Evolutionary conservation across 192 early-diverging fungal species (phyloP).

Genomic region (Hyaloraphidium curvatum): DNA sequence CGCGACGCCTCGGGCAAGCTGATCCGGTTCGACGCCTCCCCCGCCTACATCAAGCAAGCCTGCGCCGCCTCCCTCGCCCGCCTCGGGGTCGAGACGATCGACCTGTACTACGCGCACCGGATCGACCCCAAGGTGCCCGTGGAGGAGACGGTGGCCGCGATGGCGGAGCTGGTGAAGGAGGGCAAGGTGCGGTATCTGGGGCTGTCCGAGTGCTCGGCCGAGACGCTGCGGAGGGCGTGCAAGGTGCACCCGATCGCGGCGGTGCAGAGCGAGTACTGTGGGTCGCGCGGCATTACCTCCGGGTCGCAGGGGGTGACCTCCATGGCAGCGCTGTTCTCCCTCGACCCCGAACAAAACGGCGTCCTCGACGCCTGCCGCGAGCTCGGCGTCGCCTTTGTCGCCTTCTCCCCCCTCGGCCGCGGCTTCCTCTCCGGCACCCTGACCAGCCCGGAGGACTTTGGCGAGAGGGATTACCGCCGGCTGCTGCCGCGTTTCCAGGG

Average conservation of each 20-base stretch:
- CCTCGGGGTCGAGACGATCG: slow-evolving; percentile 12
- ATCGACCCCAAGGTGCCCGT: slow-evolving; percentile 14
- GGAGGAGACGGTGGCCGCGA: slow-evolving; percentile 17
- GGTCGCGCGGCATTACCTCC: neutral
- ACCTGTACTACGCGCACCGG: slow-evolving; percentile 18
- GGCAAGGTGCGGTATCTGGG: slow-evolving; percentile 18
- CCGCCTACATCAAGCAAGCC: neutral
- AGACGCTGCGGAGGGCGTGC: neutral
- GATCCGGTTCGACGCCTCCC: neutral
- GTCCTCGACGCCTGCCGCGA: slow-evolving; percentile 47
- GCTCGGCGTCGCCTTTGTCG: slow-evolving; percentile 38
- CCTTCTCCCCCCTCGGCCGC: slow-evolving; percentile 32
- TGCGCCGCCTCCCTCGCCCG: slow-evolving; percentile 9
- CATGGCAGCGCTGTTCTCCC: neutral
- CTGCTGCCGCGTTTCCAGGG: neutral
- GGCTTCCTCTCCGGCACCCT: neutral
- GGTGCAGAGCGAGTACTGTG: neutral
- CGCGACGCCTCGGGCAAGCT: neutral
- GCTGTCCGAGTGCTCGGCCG: neutral
- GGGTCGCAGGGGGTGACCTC: neutral
- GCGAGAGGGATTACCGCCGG: neutral
- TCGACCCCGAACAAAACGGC: slow-evolving; percentile 2
- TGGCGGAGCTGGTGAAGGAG: slow-evolving; percentile 17
- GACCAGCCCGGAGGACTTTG: neutral
- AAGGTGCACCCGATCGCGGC: neutral